Conservation (phyloP, 1,284 basidiomycete genomes). For the Golubevia pallescens region DNA sequence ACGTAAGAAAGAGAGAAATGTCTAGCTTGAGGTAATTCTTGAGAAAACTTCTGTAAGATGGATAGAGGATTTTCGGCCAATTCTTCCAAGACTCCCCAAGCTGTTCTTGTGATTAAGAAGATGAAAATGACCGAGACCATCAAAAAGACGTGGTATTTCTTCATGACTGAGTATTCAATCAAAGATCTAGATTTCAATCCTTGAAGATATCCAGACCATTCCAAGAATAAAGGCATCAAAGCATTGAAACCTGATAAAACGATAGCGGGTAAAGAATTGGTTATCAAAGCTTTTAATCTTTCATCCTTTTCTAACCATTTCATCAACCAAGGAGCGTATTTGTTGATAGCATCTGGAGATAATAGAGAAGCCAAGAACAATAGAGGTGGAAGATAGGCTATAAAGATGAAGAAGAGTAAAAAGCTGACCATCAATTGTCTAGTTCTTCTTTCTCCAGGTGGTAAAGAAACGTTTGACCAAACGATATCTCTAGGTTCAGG, state of each 20-base stretch:
- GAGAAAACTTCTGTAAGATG: slow-evolving; percentile 51
- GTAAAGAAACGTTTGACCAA: slow-evolving; percentile 84
- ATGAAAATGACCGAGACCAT: slow-evolving; percentile 94
- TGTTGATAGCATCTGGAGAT: slow-evolving; percentile 89
- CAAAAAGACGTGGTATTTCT: slow-evolving; percentile 93
- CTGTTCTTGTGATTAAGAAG: slow-evolving; percentile 86
- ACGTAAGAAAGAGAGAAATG: slow-evolving; percentile 97
- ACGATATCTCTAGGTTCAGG: slow-evolving; percentile 95
- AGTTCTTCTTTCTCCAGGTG: slow-evolving; percentile 56
- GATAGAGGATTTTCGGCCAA: slow-evolving; percentile 51
- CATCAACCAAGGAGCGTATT: slow-evolving; percentile 80
- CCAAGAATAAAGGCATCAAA: slow-evolving; percentile 83
- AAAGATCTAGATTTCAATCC: slow-evolving; percentile 86
- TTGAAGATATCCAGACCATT: slow-evolving; percentile 83
- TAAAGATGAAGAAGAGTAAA: slow-evolving; percentile 73
- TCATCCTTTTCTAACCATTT: slow-evolving; percentile 78
- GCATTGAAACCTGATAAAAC: slow-evolving; percentile 91
- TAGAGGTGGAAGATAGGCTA: slow-evolving; percentile 61
- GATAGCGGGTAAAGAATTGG: slow-evolving; percentile 88
- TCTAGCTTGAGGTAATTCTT: slow-evolving; percentile 65
- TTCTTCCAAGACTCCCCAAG: slow-evolving; percentile 74
- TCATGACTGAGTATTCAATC: slow-evolving; percentile 89
- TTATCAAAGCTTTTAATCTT: slow-evolving; percentile 81
- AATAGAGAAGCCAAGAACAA: slow-evolving; percentile 79
- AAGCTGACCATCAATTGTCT: slow-evolving; percentile 65